Base-by-base conservation (phyloP, 176 grass and related monocot genomes). In the Aegilops bicornis region DNA sequence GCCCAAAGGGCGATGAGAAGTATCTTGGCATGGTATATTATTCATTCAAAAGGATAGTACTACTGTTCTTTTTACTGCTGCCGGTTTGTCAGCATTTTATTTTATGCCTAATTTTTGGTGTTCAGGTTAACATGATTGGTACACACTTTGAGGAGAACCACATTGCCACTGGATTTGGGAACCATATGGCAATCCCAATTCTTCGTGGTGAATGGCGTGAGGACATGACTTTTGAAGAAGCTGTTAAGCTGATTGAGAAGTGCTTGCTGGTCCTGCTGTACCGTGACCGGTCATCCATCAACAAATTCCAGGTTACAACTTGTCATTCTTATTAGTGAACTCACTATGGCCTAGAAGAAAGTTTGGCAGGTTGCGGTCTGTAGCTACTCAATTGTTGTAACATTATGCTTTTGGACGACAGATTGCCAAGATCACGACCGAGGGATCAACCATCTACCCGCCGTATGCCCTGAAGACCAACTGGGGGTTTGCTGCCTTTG, bases 161-260 rank as follows among this genome's bases (percentile, higher is more conserved):
- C 82, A 62, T 99, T 29, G 97, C 97, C n/a, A 99, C 97, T 82
- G 97, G 97, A 88, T 99, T 94, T 89, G 97, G 94, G n/a, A 97
- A 99, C 82, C 97, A 99, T 83, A 60, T 99, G 72, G 97, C 97
- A 17, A 90, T 95, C 80, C 97, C 97, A 2, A 94, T 99, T 69
- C 92, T 99, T 78, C 92, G 97, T 79, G 85, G 77, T 90, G 97
- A 99, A 87, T 99, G 97, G 97, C 92, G 39, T 3, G 94, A 97
- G 62, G 97, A 99, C 81, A 73, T 99, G 87, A 94, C 84, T 80
- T 99, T 99, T 89, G 97, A 99, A 81, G 97, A 99, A 83, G 97
- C 97, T 84, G 94, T 99, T 79, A 99, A 94, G 89, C 87, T 99
- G 56, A 66, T 99, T 84, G 97, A 99, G 85, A 99, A 99, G 87